Evolutionary conservation across 495 filamentous ascomycete genomes (phyloP), one percentile per base, ranked within the genome.

Genomic region (Aspergillus biplanus): DNA sequence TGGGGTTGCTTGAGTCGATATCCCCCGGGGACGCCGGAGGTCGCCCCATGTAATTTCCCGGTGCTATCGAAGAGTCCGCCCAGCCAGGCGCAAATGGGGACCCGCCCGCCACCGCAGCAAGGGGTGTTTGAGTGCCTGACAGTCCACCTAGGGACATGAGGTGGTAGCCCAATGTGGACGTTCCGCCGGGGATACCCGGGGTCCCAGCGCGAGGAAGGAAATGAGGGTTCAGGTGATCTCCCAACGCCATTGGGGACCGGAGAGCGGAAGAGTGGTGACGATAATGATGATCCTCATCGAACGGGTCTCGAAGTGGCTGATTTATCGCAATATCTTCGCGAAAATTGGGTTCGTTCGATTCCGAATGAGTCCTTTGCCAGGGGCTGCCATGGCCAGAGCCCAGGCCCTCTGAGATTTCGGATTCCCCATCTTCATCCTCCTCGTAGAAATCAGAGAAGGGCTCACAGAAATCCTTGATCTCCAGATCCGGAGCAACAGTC

Each of bases 371-470:
- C 18, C 68, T 56, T 33, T 67, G 63, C 70, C 74, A 76, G 49
- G 63, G 61, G 46, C 57, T 64, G 32, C 49, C 63, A 56, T 73
- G 68, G 12, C 67, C 71, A 27, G 67, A 64, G 33, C 65, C 64
- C 42, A 78, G 69, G 61, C 73, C 76, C 37, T 79, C 77, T 3
- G 75, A 78, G 9, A 71, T 69, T 33, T 85, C 85, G 13, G 77
- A 78, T 15, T 71, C 67, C 32, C 74, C 67, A 49, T 77, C 75
- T 11, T 87, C 82, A 52, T 92, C 89, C 66, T 92, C 90, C 68
- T 97, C 96, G 79, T 99, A 99, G 70, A 99, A 99, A 65, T 98
- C 95, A 4, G 92, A 86, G 52, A 97, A 85, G 0, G 95, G 95
- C 73, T 98, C 94, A 69, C 93, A 94, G 62, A 99, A 91, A 68